Evolutionary conservation across 2,329 filamentous ascomycete species (phyloP), one percentile per base, ranked within the genome.

Genomic region (Colletotrichum orbiculare): DNA sequence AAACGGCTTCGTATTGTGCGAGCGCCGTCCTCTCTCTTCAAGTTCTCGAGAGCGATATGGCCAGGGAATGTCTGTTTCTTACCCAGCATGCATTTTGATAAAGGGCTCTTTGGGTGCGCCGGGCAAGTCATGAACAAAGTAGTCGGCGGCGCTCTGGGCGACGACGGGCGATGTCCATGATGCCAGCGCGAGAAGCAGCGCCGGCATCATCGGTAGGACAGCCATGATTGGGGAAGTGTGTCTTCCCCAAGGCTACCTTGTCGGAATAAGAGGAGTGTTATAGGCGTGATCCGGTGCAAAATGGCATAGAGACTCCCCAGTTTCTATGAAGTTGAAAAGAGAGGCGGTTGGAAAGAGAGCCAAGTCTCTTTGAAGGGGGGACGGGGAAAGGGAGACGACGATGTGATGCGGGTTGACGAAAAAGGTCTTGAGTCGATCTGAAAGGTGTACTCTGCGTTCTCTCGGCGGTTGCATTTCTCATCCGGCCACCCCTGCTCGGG

Each of bases 1-100:
- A 8, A 37, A 63, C 34, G 25, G 34, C 35, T 63, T 53, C 52
- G 42, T 11, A 38, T 12, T 8, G 48, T 54, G 37, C 34, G 35
- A 34, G 39, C 17, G 38, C 8, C 34, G n/a, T 11, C 34, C 8
- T 4, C 15, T 25, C 46, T 55, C 33, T 37, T 13, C 58, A 25
- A 43, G 25, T 5, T 25, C 17, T 34, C 37, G 38, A 35, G 17
- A 25, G 43, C 25, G 17, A 37, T 17, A 8, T 25, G 25, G n/a
- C 50, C 50, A 41, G 42, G 64, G 48, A 25, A 37, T 41, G 47
- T 7, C n/a, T 13, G 6, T 8, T 33, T 79, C 91, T 82, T 82
- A 97, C 93, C 96, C 96, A 81, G 96, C 95, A 85, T 98, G 96
- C 95, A 98, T 98, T 84, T 97, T 97, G 74, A 97, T 80, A 67